These are phyloP conservation scores for Mortierella sp. DNA, from an alignment of 371 early-diverging fungal species.

Conservation along the genomic window DNA sequence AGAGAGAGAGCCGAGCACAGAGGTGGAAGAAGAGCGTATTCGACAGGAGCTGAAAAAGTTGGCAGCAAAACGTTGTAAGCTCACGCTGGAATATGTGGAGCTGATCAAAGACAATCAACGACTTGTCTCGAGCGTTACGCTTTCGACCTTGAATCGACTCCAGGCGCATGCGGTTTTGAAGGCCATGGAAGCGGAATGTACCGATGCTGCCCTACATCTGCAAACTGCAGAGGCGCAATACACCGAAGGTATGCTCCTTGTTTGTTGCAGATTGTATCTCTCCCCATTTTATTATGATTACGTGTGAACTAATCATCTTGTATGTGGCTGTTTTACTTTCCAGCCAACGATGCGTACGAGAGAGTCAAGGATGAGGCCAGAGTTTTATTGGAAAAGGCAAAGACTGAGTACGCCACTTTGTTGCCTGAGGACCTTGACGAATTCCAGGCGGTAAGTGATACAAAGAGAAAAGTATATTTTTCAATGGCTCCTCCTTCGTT, in stretches of 20 bases:
- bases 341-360: slow-evolving; percentile 55
- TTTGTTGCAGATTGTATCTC: background rate
- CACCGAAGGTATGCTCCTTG: slow-evolving; percentile 28
- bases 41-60: slow-evolving; percentile 30
- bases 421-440: slow-evolving; percentile 65
- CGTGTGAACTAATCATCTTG: background rate
- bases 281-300: background rate
- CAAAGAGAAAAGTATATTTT: background rate
- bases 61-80: slow-evolving; percentile 45
- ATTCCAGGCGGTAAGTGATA: slow-evolving; percentile 60
- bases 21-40: slow-evolving; percentile 47
- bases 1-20: slow-evolving; percentile 34
- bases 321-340: background rate
- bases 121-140: slow-evolving; percentile 34
- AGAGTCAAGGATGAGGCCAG: slow-evolving; percentile 60
- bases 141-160: slow-evolving; percentile 37
- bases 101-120: slow-evolving; percentile 32
- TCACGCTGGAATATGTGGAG: slow-evolving; percentile 48
- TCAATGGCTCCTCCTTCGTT: background rate
- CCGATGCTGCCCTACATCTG: slow-evolving; percentile 32
- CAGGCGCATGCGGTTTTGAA: slow-evolving; percentile 52
- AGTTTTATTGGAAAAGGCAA: slow-evolving; percentile 60
- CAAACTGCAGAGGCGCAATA: slow-evolving; percentile 52
- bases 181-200: slow-evolving; percentile 30
- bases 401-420: slow-evolving; percentile 60